These are phyloP conservation scores for Imleria badia DNA, from an alignment of 768 basidiomycete genomes.

Conservation along the genomic window DNA sequence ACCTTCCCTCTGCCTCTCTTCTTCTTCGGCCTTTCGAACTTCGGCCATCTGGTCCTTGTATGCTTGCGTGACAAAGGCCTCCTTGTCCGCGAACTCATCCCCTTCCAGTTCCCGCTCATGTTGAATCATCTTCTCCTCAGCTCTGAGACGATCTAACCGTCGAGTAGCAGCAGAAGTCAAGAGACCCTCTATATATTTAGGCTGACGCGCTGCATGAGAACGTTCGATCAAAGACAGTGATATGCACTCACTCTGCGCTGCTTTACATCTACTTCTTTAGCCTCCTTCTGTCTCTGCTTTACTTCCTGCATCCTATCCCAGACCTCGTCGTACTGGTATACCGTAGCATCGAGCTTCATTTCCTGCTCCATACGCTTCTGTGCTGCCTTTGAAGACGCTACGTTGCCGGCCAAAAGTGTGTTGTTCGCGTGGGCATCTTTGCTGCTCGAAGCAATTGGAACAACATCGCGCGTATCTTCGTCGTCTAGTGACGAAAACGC, in stretches of 20 bases:
- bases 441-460: conserved; percentile 43
- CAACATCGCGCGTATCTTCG: conserved; percentile 53
- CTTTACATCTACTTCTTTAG: conserved; percentile 71
- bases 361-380: conserved; percentile 79
- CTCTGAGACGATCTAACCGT: conserved; percentile 82
- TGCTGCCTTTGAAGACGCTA: conserved; percentile 58
- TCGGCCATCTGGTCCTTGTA: conserved; percentile 97
- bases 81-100: conserved; percentile 91
- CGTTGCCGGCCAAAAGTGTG: conserved; percentile 56
- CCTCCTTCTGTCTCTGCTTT: conserved; percentile 69
- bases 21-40: conserved; percentile 86
- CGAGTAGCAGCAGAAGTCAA: conserved; percentile 83
- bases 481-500: conserved; percentile 66
- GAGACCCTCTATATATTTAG: conserved; percentile 88
- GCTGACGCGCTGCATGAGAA: conserved; percentile 45
- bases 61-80: conserved; percentile 95
- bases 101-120: conserved; percentile 91
- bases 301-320: conserved; percentile 95
- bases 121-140: conserved; percentile 98
- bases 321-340: conserved; percentile 95
- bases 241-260: conserved; percentile 67
- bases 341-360: conserved; percentile 72
- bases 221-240: not conserved
- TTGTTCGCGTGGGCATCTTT: conserved; percentile 49
- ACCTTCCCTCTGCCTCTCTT: conserved; percentile 90